Evolutionary conservation across 441 rosid species (phyloP), one percentile per base, ranked within the genome.

Genomic region (Bruguiera hainesii): DNA sequence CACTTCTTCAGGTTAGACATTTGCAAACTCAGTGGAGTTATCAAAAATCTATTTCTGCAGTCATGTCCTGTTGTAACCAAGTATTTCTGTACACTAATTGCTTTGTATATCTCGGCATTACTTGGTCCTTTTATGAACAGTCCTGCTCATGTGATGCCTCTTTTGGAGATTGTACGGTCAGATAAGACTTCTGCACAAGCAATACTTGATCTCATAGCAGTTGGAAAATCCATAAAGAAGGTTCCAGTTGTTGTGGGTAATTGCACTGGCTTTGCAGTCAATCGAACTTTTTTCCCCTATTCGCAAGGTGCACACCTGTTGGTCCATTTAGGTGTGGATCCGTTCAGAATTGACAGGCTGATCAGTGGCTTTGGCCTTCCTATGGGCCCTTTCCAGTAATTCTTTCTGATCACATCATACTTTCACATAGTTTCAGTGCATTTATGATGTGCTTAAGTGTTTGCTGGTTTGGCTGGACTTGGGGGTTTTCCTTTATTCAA

Each of bases 101-200:
- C 23, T 37, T 62, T 26, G 15, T 56, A 9, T 68, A 39, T 53
- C n/a, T 70, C 56, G 64, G n/a, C 61, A 42, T 76, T 53, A 62
- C 69, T 28, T 50, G 62, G 52, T 56, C 79, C 28, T 68, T 70
- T 62, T 51, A 60, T 82, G 73, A 60, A 76, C 82, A 93, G 97
- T 76, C 99, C 99, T 63, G 99, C 99, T 65, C 98, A 94, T 75
- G 74, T 94, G 69, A 94, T 94, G 99, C 87, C 99, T 65, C 94
- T 94, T 73, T 84, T 91, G 75, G 99, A 94, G 91, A 94, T 91
- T 64, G 96, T 94, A 49, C 84, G 96, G 66, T 78, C 97, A 15
- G 84, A 87, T 46, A 94, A 75, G 71, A 94, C 98, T 73, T 94
- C 97, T 67, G 85, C 94, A n/a, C 98, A 94, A 82, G 86, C 74